Conservation (phyloP, 2,329 filamentous ascomycete genomes). For the Blastomyces gilchristii region DNA sequence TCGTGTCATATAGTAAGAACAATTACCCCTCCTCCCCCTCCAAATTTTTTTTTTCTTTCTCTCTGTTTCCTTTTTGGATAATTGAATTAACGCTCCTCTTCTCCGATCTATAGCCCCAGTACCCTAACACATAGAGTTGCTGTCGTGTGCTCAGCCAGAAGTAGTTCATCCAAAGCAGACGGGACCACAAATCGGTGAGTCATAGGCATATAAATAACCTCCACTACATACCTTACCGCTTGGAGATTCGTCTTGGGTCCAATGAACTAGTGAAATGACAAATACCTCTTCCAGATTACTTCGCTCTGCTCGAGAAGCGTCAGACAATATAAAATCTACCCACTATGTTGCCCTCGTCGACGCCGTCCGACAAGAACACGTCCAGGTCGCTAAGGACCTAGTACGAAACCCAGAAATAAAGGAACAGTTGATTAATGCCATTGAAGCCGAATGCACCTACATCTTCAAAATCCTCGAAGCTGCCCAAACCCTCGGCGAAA, state of each 20-base stretch:
- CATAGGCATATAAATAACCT: constrained; percentile 15
- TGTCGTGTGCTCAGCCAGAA: constrained; percentile 90
- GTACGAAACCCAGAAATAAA: constrained; percentile 49
- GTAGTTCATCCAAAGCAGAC: constrained; percentile 85
- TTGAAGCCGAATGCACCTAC: constrained; percentile 69
- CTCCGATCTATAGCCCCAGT: constrained; percentile 39
- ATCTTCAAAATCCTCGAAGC: constrained; percentile 64
- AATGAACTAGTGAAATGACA: neutral
- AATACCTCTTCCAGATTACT: constrained; percentile 29
- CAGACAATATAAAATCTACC: constrained; percentile 37
- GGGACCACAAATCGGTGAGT: constrained; percentile 90
- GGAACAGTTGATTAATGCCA: constrained; percentile 51
- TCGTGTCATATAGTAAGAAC: constrained; percentile 58
- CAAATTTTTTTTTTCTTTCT: neutral
- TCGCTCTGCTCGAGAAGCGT: constrained; percentile 42
- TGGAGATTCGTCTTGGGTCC: neutral
- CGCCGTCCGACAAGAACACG: constrained; percentile 73
- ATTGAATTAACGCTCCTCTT: constrained; percentile 2
- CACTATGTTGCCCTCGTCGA: constrained; percentile 66
- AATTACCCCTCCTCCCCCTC: constrained; percentile 16
- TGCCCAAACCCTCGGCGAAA: constrained; percentile 53
- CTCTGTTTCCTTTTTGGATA: neutral
- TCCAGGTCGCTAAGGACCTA: constrained; percentile 57
- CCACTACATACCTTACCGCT: neutral
- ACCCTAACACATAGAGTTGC: constrained; percentile 65